Conservation (phyloP, 2,329 filamentous ascomycete genomes). For the Cucurbitaria berberidis region DNA sequence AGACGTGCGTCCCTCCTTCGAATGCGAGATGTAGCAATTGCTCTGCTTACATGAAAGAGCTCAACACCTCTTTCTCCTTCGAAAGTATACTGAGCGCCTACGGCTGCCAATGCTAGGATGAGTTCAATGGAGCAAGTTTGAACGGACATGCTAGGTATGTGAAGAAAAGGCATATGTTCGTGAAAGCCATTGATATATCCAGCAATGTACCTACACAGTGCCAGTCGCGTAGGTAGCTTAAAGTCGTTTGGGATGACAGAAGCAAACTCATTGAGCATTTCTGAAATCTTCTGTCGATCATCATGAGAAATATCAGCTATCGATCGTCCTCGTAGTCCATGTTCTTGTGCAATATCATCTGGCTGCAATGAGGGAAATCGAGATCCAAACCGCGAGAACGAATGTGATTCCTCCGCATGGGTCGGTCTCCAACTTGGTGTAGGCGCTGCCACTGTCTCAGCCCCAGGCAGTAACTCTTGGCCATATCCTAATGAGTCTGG, state of each 20-base stretch:
- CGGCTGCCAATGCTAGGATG: slow-evolving; percentile 69
- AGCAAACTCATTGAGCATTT: slow-evolving; percentile 66
- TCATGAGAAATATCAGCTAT: slow-evolving; percentile 45
- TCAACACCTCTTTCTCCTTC: slow-evolving; percentile 60
- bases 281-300: slow-evolving; percentile 57
- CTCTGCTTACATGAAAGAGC: slow-evolving; percentile 63
- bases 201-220: slow-evolving; percentile 71
- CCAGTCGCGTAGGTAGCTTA: slow-evolving; percentile 71
- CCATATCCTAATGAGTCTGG: slow-evolving; percentile 46
- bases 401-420: slow-evolving; percentile 37
- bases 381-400: slow-evolving; percentile 49
- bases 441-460: slow-evolving; percentile 5
- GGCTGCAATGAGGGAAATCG: slow-evolving; percentile 50
- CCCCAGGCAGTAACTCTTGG: slow-evolving; percentile 29
- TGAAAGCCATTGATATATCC: slow-evolving; percentile 73
- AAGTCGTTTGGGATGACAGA: slow-evolving; percentile 67
- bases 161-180: slow-evolving; percentile 67
- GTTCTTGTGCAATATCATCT: slow-evolving; percentile 35
- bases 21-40: slow-evolving; percentile 60
- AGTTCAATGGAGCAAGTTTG: slow-evolving; percentile 72
- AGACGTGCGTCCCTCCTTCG: slow-evolving; percentile 57
- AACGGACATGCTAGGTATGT: slow-evolving; percentile 69
- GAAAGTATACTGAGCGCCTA: slow-evolving; percentile 70
- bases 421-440: slow-evolving; percentile 15
- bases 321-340: slow-evolving; percentile 18